phyloP scores from a whole-genome alignment of 2,329 filamentous ascomycete species.

The Alternaria viburni region DNA sequence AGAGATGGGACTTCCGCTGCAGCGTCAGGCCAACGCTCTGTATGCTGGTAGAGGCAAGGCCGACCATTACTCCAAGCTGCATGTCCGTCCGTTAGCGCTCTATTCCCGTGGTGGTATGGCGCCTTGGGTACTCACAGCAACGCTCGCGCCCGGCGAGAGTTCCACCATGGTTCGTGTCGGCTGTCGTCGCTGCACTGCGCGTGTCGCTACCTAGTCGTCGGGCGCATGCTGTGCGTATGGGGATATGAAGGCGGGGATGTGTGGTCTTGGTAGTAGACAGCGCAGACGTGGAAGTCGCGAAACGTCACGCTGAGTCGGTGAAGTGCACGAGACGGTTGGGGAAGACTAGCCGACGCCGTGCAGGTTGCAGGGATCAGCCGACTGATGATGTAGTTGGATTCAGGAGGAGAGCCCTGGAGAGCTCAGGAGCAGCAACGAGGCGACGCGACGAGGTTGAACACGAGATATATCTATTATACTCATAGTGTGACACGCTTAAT shows the following conservation, averaged over 20 bases:
- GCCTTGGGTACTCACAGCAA: slow-evolving; percentile 44
- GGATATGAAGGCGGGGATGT: not conserved
- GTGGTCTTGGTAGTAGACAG: not conserved
- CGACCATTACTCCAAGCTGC: slow-evolving; percentile 90
- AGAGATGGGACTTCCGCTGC: slow-evolving; percentile 96
- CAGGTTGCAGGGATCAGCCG: slow-evolving; percentile 36
- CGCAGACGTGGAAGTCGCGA: slow-evolving; percentile 6
- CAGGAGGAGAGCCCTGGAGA: not conserved
- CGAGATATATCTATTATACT: not conserved
- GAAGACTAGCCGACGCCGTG: slow-evolving; percentile 30
- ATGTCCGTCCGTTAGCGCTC: slow-evolving; percentile 9
- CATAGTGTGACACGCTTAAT: not conserved
- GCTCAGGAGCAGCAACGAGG: slow-evolving; percentile 1
- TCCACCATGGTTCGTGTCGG: slow-evolving; percentile 44
- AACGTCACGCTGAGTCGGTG: slow-evolving; percentile 37
- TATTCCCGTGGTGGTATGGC: not conserved
- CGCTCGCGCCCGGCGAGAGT: slow-evolving; percentile 50
- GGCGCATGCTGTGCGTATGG: slow-evolving; percentile 35
- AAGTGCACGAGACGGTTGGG: slow-evolving; percentile 35
- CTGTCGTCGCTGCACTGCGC: slow-evolving; percentile 26
- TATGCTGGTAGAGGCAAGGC: slow-evolving; percentile 89
- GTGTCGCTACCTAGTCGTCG: slow-evolving; percentile 38
- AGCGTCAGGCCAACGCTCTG: slow-evolving; percentile 94
- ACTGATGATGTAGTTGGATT: slow-evolving; percentile 36
- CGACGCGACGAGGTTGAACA: not conserved